Evolutionary conservation across 2,329 filamentous ascomycete species (phyloP).

Genomic region (Clarireedia homoeocarpa): DNA sequence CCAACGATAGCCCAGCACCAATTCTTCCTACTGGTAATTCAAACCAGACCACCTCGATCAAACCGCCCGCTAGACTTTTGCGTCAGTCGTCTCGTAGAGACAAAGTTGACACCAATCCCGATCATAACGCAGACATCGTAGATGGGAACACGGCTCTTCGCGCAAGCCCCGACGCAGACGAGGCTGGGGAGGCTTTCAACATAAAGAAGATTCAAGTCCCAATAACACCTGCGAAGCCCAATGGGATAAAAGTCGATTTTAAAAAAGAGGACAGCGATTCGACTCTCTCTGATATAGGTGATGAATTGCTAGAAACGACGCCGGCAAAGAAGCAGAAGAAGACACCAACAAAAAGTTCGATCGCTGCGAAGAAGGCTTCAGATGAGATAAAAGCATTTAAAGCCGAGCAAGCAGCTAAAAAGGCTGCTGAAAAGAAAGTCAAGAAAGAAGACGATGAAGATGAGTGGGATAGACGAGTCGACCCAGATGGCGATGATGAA

Average conservation of each 20-base stretch:
- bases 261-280: slow-evolving; percentile 19
- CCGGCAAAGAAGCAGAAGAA: slow-evolving; percentile 24
- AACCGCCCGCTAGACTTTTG: slow-evolving; percentile 13
- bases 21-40: slow-evolving; percentile 10
- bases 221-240: slow-evolving; percentile 9
- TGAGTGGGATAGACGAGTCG: slow-evolving; percentile 23
- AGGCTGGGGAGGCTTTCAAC: slow-evolving; percentile 23
- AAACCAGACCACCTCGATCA: background rate
- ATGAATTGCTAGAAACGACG: background rate
- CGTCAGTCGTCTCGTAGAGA: slow-evolving; percentile 18
- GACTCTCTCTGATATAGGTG: slow-evolving; percentile 15
- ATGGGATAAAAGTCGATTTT: slow-evolving; percentile 4
- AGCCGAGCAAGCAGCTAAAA: slow-evolving; percentile 26
- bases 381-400: slow-evolving; percentile 29
- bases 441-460: slow-evolving; percentile 24
- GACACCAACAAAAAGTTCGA: slow-evolving; percentile 24
- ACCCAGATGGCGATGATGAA: slow-evolving; percentile 25
- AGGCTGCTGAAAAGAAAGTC: slow-evolving; percentile 17
- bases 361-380: slow-evolving; percentile 27
- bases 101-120: slow-evolving; percentile 26
- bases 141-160: slow-evolving; percentile 27
- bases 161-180: slow-evolving; percentile 27
- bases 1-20: background rate
- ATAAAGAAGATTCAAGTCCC: slow-evolving; percentile 11
- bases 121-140: slow-evolving; percentile 25